Evolutionary conservation across 148 eudicot genomes (phyloP), one percentile per base, ranked within the genome.

Genomic region (Rhododendron kiyosumense): DNA sequence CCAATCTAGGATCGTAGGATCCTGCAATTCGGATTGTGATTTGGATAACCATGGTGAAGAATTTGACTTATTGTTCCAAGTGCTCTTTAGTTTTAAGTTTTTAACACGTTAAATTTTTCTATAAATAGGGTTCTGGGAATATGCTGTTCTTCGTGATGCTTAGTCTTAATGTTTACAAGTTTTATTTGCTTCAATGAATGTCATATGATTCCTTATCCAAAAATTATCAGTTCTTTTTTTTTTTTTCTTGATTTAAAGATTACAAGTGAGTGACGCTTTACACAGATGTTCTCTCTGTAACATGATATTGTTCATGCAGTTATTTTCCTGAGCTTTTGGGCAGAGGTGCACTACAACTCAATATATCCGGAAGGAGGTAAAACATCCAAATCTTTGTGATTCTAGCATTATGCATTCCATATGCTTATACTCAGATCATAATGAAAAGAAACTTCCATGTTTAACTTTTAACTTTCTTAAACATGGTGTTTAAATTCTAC

Each of bases 321-420:
- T 61, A 94, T 96, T 65, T 92, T 90, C 85, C 84, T 96, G 89
- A 96, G 99, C 93, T 96, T 96, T 88, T 96, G 98, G 99, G 99
- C 98, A 36, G 99, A 96, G 90, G 99, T 96, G 88, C 98, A 96
- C 87, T 96, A 95, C 91, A 96, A 96, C 92, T 96, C 99, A 43
- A 96, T 96, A 82, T 94, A 94, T 92, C 98, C 98, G 15, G 92
- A 93, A 85, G 96, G 96, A 91, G 98, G 97, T 96, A 71, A 89
- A 86, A 3, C 22, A 67, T 65, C 34, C 67, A 32, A 20, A 73
- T 49, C 65, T 34, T 61, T 87, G 17, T 54, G 20, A 71, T 41
- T 52, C 9, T 57, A 65, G 43, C 4, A 32, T 71, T 54, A 43
- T 67, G 30, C 48, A 3, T 30, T 86, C 73, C 71, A 83, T 75